Percentiles rank a stretch among this genome's conserved stretches.
phyloP scores from a whole-genome alignment of 805 yeast species.

The Geotrichum ghanense region DNA sequence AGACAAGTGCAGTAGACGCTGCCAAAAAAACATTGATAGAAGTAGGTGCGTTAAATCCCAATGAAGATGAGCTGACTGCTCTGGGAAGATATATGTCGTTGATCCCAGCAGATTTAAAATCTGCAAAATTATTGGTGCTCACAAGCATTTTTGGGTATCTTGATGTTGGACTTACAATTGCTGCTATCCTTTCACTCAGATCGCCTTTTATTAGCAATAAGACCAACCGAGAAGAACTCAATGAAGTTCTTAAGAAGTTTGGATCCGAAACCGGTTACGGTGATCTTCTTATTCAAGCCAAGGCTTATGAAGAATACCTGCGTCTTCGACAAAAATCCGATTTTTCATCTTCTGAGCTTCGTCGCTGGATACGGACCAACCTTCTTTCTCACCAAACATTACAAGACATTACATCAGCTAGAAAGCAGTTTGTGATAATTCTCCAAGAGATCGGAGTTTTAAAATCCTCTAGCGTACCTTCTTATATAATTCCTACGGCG shows the following conservation, averaged over 20 bases:
- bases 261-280: constrained; percentile 42
- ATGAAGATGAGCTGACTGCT: constrained; percentile 45
- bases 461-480: constrained; percentile 17
- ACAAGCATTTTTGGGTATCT: constrained; percentile 79
- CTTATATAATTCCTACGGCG: constrained; percentile 41
- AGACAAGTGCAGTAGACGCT: constrained; percentile 34
- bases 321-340: constrained; percentile 19
- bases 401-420: constrained; percentile 60
- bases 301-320: constrained; percentile 50
- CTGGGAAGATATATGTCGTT: constrained; percentile 71
- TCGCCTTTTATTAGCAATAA: constrained; percentile 50
- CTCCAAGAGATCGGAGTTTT: constrained; percentile 70
- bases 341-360: constrained; percentile 20
- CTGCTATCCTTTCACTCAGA: constrained; percentile 64
- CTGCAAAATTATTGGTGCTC: constrained; percentile 70
- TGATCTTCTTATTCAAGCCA: constrained; percentile 58
- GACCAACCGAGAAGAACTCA: constrained; percentile 57
- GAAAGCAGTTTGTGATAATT: constrained; percentile 57
- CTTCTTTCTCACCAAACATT: constrained; percentile 51
- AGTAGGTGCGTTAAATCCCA: constrained; percentile 56
- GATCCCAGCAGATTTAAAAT: constrained; percentile 73
- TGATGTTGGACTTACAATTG: constrained; percentile 67
- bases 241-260: constrained; percentile 23
- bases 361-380: constrained; percentile 43
- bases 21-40: constrained; percentile 46